Evolutionary conservation across 768 basidiomycete species (phyloP).

Genomic region (Mrakia gelida): DNA sequence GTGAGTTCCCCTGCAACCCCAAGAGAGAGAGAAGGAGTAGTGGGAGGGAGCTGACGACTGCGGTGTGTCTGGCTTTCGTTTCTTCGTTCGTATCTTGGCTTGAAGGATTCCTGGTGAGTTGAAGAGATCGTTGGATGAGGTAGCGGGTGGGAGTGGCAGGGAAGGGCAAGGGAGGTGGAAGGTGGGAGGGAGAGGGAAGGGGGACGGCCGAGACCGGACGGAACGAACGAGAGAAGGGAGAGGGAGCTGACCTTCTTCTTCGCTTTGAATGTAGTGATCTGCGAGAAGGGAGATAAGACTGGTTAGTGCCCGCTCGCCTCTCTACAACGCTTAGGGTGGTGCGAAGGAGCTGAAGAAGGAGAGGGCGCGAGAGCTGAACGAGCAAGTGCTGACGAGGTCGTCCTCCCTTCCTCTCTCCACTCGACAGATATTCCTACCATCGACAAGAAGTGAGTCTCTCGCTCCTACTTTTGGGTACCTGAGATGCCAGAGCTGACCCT

Average conservation of each 20-base stretch:
- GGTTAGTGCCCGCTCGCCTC: not conserved
- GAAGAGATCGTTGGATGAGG: not conserved
- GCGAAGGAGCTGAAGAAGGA: not conserved
- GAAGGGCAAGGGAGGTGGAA: not conserved
- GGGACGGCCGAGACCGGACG: not conserved
- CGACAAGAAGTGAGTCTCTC: constrained; percentile 71
- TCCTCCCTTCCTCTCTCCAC: not conserved
- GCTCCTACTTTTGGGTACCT: too few relatives aligned
- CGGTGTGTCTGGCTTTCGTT: not conserved
- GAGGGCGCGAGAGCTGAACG: not conserved
- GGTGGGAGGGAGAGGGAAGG: not conserved
- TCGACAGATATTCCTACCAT: constrained; percentile 84
- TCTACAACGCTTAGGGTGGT: not conserved
- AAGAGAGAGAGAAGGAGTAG: not conserved
- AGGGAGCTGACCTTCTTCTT: constrained; percentile 21
- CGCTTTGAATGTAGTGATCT: constrained; percentile 61
- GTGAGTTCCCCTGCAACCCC: constrained; percentile 27
- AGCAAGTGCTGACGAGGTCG: not conserved
- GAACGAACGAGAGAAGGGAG: not conserved
- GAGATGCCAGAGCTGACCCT: not conserved
- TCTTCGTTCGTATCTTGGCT: too few relatives aligned
- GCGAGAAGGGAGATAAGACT: constrained; percentile 97
- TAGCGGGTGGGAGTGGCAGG: not conserved
- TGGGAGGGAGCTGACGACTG: not conserved
- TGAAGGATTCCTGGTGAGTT: constrained; percentile 32